phyloP scores from a whole-genome alignment of 169 alveolate genomes.

The Plasmodium gaboni region DNA sequence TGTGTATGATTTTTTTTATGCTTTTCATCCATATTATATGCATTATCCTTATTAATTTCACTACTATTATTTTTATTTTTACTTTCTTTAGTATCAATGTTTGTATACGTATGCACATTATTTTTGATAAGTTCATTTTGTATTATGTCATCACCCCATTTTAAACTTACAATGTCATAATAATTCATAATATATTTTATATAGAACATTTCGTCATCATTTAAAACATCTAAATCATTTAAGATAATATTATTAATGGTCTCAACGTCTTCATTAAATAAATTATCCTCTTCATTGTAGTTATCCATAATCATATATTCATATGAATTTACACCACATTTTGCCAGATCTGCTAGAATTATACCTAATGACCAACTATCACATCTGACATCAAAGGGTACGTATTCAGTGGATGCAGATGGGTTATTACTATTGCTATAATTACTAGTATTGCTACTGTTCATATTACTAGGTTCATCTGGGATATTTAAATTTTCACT shows the following conservation, averaged over 20 bases:
- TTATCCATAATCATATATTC: conserved; percentile 42
- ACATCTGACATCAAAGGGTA: conserved; percentile 69
- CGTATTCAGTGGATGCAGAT: conserved; percentile 30
- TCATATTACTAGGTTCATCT: neutral
- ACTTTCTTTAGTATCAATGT: neutral
- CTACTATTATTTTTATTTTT: neutral
- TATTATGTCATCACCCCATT: conserved; percentile 33
- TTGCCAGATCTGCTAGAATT: conserved; percentile 72
- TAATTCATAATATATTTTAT: conserved; percentile 55
- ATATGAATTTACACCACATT: conserved; percentile 60
- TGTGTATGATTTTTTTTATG: neutral
- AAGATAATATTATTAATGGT: conserved; percentile 31
- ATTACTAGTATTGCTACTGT: neutral
- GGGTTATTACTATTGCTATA: conserved; percentile 21
- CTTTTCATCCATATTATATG: neutral
- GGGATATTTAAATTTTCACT: neutral
- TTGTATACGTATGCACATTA: neutral
- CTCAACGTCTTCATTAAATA: conserved; percentile 3
- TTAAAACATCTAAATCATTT: conserved; percentile 37
- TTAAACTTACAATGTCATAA: conserved; percentile 40
- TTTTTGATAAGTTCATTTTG: conserved; percentile 23
- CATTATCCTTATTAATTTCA: neutral
- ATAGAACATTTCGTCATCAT: conserved; percentile 49
- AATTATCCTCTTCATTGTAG: neutral
- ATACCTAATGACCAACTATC: conserved; percentile 76